Conservation (phyloP, 495 filamentous ascomycete species). For the Talaromyces trachyspermus region DNA sequence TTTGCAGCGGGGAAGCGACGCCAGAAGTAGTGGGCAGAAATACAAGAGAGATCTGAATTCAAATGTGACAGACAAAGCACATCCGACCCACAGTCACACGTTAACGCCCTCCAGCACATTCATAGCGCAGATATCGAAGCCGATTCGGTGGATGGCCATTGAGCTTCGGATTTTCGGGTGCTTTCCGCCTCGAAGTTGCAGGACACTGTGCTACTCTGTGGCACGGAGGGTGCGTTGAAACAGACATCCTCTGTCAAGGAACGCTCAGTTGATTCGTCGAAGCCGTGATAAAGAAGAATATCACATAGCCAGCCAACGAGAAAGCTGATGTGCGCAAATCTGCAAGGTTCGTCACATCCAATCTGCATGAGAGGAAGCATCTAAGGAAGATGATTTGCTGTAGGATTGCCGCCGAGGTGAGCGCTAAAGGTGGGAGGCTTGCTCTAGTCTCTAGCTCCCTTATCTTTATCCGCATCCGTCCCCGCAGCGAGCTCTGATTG, state of each 20-base stretch:
- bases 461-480: neutral
- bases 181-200: too few species aligned
- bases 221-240: too few species aligned
- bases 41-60: neutral
- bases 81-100: neutral
- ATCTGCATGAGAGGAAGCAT: slow-evolving; percentile 1
- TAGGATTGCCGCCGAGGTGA: slow-evolving; percentile 2
- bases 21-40: neutral
- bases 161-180: neutral
- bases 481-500: slow-evolving; percentile 1
- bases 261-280: too few species aligned
- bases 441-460: neutral
- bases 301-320: slow-evolving; percentile 2
- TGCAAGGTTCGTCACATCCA: slow-evolving; percentile 8
- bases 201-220: too few species aligned
- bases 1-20: neutral
- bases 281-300: neutral
- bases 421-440: neutral
- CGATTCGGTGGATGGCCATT: too few species aligned
- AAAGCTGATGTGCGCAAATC: neutral
- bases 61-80: neutral
- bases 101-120: too few species aligned
- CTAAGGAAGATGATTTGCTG: slow-evolving; percentile 6
- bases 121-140: too few species aligned
- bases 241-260: too few species aligned